These are phyloP conservation scores for Nakaseomyces glabratus DNA, from an alignment of 1,139 yeast genomes.

Conservation along the genomic window DNA sequence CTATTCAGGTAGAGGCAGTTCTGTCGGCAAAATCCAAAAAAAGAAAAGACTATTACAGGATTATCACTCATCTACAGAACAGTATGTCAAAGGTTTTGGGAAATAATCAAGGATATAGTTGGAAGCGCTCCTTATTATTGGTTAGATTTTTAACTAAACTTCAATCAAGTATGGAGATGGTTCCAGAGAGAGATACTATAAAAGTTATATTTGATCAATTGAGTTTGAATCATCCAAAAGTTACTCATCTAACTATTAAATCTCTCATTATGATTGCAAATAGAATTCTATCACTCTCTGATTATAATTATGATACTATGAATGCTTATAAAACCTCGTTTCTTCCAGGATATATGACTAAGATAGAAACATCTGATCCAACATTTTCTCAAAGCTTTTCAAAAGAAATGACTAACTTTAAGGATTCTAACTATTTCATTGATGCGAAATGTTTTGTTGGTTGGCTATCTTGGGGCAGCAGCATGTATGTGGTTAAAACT, in stretches of 20 bases:
- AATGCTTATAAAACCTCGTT: constrained; percentile 40
- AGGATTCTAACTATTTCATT: constrained; percentile 44
- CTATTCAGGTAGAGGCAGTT: constrained; percentile 48
- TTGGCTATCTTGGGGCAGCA: constrained; percentile 71
- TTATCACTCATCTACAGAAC: constrained; percentile 39
- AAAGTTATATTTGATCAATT: constrained; percentile 46
- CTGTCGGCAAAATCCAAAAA: constrained; percentile 51
- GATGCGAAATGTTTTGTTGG: constrained; percentile 55
- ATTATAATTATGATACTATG: constrained; percentile 43
- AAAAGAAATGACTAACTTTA: constrained; percentile 45
- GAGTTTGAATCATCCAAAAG: constrained; percentile 62
- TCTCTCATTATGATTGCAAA: constrained; percentile 52
- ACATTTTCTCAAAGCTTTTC: constrained; percentile 40
- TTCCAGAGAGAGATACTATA: constrained; percentile 33
- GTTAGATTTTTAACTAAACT: constrained; percentile 46
- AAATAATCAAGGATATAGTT: constrained; percentile 40
- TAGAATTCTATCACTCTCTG: constrained; percentile 45
- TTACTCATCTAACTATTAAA: constrained; percentile 55
- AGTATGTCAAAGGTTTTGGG: constrained; percentile 31
- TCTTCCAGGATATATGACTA: constrained; percentile 34
- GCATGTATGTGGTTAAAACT: constrained; percentile 37
- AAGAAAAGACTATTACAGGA: constrained; percentile 37
- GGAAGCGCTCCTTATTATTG: constrained; percentile 59
- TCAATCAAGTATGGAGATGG: constrained; percentile 38
- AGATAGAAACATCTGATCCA: constrained; percentile 37